phyloP scores from a whole-genome alignment of 208 protist species.

The Histomonas meleagridis region DNA sequence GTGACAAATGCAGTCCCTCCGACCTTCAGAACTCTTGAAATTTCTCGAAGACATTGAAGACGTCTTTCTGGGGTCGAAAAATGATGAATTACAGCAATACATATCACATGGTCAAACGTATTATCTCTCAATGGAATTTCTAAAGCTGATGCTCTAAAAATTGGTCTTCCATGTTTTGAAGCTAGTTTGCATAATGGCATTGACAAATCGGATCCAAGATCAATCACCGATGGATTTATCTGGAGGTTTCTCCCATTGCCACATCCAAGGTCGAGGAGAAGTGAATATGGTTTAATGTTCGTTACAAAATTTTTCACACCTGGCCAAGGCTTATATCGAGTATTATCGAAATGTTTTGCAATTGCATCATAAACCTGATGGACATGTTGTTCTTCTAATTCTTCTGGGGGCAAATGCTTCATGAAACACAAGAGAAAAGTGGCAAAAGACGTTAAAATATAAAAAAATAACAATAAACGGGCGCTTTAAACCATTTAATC shows the following conservation, averaged over 20 bases:
- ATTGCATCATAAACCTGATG: neutral
- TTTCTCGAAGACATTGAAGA: constrained; percentile 2
- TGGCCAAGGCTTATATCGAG: constrained; percentile 26
- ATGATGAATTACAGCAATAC: constrained; percentile 28
- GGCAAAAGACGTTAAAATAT: too few species aligned
- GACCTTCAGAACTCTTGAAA: neutral
- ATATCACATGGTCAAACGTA: constrained; percentile 3
- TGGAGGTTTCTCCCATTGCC: constrained; percentile 4
- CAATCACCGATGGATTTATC: neutral
- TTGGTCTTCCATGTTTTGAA: neutral
- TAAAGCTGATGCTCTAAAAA: neutral
- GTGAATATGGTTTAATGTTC: neutral
- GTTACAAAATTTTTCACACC: neutral
- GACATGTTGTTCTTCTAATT: neutral
- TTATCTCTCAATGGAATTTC: neutral
- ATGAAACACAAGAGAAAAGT: too few species aligned
- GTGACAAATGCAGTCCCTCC: constrained; percentile 32
- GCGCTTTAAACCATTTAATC: too few species aligned
- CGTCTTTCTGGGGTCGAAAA: neutral
- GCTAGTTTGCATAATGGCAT: neutral
- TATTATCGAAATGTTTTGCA: neutral
- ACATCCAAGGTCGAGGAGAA: neutral
- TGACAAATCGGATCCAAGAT: neutral
- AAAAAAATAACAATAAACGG: too few species aligned
- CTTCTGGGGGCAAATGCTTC: neutral